Conservation (phyloP, 805 yeast genomes). For the Wickerhamiella spandovensis region DNA sequence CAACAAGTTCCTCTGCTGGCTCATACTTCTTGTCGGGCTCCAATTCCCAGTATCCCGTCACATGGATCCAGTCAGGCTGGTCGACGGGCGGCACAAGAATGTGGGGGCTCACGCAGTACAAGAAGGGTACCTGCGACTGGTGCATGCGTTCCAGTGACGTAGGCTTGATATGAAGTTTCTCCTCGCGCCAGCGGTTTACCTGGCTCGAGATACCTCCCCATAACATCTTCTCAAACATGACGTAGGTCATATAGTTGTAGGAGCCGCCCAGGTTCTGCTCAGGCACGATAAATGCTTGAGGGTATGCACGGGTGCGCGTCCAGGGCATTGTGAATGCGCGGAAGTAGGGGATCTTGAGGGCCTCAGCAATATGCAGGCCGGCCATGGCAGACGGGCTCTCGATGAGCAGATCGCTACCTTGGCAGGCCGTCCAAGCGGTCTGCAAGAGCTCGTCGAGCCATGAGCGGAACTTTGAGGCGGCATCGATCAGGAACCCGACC, state of each 20-base stretch:
- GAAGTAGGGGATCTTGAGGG: conserved; percentile 75
- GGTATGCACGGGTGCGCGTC: conserved; percentile 91
- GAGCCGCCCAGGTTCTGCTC: conserved; percentile 88
- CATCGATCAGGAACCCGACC: conserved; percentile 70
- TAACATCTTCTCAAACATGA: conserved; percentile 79
- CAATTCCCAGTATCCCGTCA: conserved; percentile 91
- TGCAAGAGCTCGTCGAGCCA: conserved; percentile 69
- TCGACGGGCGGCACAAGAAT: conserved; percentile 89
- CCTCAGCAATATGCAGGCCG: conserved; percentile 92
- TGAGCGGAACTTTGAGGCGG: conserved; percentile 58
- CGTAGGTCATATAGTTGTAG: conserved; percentile 84
- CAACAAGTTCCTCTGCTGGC: conserved; percentile 46
- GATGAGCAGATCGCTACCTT: conserved; percentile 65
- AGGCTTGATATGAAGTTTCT: conserved; percentile 46
- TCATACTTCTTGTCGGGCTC: conserved; percentile 39
- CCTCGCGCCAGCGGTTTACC: conserved; percentile 76
- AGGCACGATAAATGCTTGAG: conserved; percentile 92
- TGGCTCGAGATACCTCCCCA: conserved; percentile 89
- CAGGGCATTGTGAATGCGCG: conserved; percentile 98
- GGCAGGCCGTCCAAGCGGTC: conserved; percentile 81
- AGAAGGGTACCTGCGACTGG: conserved; percentile 70
- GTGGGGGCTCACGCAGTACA: conserved; percentile 78
- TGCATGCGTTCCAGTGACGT: conserved; percentile 61
- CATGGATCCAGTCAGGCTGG: conserved; percentile 89
- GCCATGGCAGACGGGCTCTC: conserved; percentile 97